phyloP scores from a whole-genome alignment of 1,284 basidiomycete genomes.

The Athelia psychrophila region DNA sequence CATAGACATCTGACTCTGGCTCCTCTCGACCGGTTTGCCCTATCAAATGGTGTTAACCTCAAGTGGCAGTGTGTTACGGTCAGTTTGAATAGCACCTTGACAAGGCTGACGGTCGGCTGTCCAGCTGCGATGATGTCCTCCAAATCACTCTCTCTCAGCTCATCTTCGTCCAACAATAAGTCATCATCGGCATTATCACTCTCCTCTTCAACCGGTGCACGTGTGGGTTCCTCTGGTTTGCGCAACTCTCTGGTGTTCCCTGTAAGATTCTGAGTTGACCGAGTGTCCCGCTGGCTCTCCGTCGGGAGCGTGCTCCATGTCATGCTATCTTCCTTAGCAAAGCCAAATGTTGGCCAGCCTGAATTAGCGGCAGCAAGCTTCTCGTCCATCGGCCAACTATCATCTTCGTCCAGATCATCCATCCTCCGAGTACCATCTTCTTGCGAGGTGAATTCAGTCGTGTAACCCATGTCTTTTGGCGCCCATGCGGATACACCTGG shows the following conservation, averaged over 20 bases:
- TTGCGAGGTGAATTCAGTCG: conserved; percentile 24
- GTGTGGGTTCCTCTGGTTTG: conserved; percentile 1
- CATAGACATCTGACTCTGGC: conserved; percentile 52
- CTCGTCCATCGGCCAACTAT: conserved; percentile 69
- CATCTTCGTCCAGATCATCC: conserved; percentile 50
- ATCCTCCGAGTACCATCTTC: conserved; percentile 30
- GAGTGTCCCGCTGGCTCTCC: conserved; percentile 43
- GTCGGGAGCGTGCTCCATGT: conserved; percentile 71
- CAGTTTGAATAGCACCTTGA: conserved; percentile 39
- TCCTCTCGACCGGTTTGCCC: conserved; percentile 17
- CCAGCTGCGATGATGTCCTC: conserved; percentile 36
- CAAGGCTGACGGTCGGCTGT: conserved; percentile 35
- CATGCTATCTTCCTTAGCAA: conserved; percentile 57
- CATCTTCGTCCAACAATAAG: conserved; percentile 22
- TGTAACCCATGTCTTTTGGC: conserved; percentile 52
- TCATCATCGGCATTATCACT: conserved; percentile 31
- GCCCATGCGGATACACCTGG: conserved; percentile 49
- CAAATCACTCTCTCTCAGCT: conserved; percentile 34
- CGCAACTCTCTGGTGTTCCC: conserved; percentile 4
- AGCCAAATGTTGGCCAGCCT: conserved; percentile 40
- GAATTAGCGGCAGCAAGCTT: conserved; percentile 55
- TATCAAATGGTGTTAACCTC: not conserved
- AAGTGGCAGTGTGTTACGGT: conserved; percentile 2
- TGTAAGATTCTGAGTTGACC: conserved; percentile 17
- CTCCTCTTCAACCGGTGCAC: conserved; percentile 23